Conservation (phyloP, 306 rosid genomes). For the Arachis hypogaea region DNA sequence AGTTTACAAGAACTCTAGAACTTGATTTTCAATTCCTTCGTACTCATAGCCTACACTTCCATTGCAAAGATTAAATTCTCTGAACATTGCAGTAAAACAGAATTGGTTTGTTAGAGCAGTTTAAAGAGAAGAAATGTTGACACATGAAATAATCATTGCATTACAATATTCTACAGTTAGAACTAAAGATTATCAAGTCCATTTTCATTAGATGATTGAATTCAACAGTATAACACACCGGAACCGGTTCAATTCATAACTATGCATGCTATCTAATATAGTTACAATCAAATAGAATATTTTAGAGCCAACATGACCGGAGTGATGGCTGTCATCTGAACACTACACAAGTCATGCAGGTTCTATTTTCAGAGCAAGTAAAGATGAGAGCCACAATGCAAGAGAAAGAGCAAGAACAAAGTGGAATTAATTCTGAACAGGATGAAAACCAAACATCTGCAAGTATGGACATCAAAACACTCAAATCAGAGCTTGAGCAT, state of each 20-base stretch:
- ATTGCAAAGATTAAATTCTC: not conserved
- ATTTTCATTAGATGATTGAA: constrained; percentile 10
- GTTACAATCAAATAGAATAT: constrained; percentile 9
- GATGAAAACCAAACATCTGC: constrained; percentile 59
- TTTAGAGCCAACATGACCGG: constrained; percentile 16
- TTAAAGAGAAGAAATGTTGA: constrained; percentile 20
- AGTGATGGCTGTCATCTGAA: constrained; percentile 31
- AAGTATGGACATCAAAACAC: constrained; percentile 49
- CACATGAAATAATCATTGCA: constrained; percentile 13
- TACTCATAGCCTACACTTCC: constrained; percentile 5
- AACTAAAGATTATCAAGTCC: constrained; percentile 12
- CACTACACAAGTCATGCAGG: constrained; percentile 56
- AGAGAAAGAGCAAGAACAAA: constrained; percentile 67
- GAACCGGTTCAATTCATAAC: constrained; percentile 20
- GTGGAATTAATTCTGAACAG: constrained; percentile 54
- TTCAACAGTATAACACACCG: not conserved
- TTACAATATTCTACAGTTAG: constrained; percentile 11
- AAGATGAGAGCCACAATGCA: constrained; percentile 82
- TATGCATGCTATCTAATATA: not conserved
- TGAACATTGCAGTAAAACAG: constrained; percentile 28
- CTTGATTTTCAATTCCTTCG: constrained; percentile 20
- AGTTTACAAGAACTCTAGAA: constrained; percentile 31
- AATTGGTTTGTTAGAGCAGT: not conserved
- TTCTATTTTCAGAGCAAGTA: constrained; percentile 73
- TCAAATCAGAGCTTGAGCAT: constrained; percentile 73